Conservation (phyloP, 2,329 filamentous ascomycete species). For the Aspergillus felis region DNA sequence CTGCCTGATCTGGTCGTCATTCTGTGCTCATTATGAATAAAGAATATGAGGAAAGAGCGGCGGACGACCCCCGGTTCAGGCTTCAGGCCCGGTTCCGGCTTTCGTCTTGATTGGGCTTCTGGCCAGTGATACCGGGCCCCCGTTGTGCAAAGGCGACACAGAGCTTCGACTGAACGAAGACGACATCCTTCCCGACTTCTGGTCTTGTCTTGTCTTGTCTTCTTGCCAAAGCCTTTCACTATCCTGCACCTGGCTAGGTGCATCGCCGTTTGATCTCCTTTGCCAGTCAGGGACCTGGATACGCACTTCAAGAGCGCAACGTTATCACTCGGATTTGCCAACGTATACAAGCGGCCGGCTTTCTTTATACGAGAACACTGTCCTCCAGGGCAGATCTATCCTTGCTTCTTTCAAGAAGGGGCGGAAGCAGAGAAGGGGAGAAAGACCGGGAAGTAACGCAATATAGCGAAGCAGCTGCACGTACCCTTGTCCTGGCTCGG, state of each 20-base stretch:
- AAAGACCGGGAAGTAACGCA: neutral
- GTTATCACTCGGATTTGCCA: neutral
- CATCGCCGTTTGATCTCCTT: constrained; percentile 8
- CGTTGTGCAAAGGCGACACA: constrained; percentile 1
- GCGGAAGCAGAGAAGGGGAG: neutral
- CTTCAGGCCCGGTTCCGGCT: neutral
- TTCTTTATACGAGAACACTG: neutral
- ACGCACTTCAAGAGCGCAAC: neutral
- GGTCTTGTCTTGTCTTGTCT: neutral
- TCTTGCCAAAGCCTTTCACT: neutral
- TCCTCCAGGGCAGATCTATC: neutral
- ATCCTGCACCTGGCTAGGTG: neutral
- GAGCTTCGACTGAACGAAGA: neutral
- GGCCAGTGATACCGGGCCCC: neutral
- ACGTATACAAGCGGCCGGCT: neutral
- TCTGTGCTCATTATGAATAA: neutral
- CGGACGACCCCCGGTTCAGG: neutral
- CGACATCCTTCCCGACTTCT: neutral
- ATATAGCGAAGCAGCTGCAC: neutral
- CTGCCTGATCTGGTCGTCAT: neutral
- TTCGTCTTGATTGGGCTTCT: neutral
- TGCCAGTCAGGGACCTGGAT: neutral
- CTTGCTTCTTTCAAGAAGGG: neutral
- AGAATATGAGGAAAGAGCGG: neutral
- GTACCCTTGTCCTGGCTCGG: neutral